Base-by-base conservation (phyloP, 345 rosid species). In the Tarenaya hassleriana region DNA sequence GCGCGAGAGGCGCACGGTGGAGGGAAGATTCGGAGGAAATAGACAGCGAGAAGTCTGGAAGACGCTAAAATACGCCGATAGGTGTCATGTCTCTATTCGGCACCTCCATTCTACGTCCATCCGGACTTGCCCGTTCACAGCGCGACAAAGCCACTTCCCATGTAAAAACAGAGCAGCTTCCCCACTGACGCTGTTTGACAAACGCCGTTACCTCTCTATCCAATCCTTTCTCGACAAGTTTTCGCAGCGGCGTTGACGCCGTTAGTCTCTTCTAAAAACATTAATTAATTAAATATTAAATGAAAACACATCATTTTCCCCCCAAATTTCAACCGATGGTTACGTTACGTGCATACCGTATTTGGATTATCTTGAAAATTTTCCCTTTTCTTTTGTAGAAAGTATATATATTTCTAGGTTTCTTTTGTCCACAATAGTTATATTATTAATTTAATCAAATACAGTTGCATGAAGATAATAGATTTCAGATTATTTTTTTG, bases 81-180 rank as follows among this genome's bases (percentile, higher is more conserved):
- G n/a, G 61, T 51, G 62, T 19, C 42, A 49, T 39, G 14, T 40
- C 13, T 5, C 29, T 24, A 24, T 5, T 24, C 29, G 55, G 63
- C 73, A 63, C 52, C 15, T 14, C 15, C 57, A 57, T 63, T 69
- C 67, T 69, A 63, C 52, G 11, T 14, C 15, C 57, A 57, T 63
- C 71, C 67, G 66, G 64, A 64, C 81, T 64, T 76, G 78, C 78
- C 70, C 58, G 84, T 75, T 69, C 50, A 66, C 64, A 53, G 78
- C 75, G 67, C 78, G 80, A 74, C 82, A 77, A 64, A 42, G 45
- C 71, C 76, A 62, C 61, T 79, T 72, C 68, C 71, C 77, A n/a
- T 70, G 35, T 64, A 69, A 67, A 76, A 69, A 64, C 69, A 58
- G 64, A 64, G 71, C 75, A 69, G 33, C 77, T 70, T 72, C 61